These are phyloP conservation scores for Arthonia radiata DNA, from an alignment of 495 filamentous ascomycete genomes.

Conservation along the genomic window DNA sequence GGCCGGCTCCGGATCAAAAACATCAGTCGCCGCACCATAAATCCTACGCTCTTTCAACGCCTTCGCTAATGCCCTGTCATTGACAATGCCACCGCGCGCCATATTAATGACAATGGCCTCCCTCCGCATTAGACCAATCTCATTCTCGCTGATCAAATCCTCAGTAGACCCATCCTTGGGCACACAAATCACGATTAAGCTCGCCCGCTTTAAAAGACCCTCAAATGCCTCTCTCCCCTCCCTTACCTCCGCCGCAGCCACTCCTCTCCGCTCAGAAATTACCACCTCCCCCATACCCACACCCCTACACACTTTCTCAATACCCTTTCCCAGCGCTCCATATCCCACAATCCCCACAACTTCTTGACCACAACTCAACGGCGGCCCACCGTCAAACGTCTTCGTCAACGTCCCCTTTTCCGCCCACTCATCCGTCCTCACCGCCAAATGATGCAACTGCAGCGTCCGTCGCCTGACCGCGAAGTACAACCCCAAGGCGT, in stretches of 20 bases:
- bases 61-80: constrained; percentile 22
- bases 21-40: constrained; percentile 27
- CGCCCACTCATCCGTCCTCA: constrained; percentile 11
- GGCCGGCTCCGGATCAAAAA: constrained; percentile 27
- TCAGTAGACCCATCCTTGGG: constrained; percentile 19
- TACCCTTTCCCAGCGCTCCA: constrained; percentile 21
- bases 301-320: constrained; percentile 10
- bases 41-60: constrained; percentile 23
- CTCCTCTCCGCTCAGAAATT: constrained; percentile 23
- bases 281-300: constrained; percentile 30
- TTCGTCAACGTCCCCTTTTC: constrained; percentile 10
- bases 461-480: constrained; percentile 22
- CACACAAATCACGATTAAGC: constrained; percentile 23
- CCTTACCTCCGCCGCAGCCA: constrained; percentile 3
- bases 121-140: constrained; percentile 23
- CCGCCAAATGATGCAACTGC: constrained; percentile 15
- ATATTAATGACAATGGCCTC: constrained; percentile 29
- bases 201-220: constrained; percentile 18
- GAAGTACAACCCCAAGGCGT: constrained; percentile 29
- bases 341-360: constrained; percentile 26
- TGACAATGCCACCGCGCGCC: constrained; percentile 29
- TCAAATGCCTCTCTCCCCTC: constrained; percentile 21
- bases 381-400: constrained; percentile 14
- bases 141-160: constrained; percentile 19
- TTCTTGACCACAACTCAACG: constrained; percentile 19